Conservation (phyloP, 345 rosid genomes). For the Eucalyptus erythrocorys region DNA sequence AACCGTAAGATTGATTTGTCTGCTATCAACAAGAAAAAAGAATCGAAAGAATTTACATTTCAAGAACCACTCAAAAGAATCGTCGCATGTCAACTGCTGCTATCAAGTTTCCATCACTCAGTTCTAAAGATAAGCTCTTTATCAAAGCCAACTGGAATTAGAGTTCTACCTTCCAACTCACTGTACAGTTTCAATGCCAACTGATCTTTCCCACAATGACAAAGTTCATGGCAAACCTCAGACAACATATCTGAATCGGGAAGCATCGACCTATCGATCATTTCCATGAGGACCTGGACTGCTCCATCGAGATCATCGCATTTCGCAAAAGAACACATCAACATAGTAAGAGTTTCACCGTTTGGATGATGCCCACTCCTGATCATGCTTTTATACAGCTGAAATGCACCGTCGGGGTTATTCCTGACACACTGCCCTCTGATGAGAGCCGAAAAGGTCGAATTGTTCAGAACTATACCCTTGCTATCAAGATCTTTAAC, state of each 20-base stretch:
- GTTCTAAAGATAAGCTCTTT: background rate
- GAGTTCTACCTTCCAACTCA: conserved; percentile 24
- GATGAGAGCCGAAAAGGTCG: conserved; percentile 74
- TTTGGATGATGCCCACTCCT: conserved; percentile 59
- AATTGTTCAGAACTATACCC: conserved; percentile 58
- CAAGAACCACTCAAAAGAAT: background rate
- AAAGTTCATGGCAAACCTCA: conserved; percentile 35
- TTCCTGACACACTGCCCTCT: conserved; percentile 63
- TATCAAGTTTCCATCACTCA: background rate
- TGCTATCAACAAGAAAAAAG: background rate
- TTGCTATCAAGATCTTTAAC: conserved; percentile 65
- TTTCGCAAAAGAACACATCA: conserved; percentile 39
- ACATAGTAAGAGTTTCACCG: conserved; percentile 25
- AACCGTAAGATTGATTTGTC: background rate
- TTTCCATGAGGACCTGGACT: conserved; percentile 38
- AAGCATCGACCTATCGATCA: conserved; percentile 35
- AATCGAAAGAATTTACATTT: background rate
- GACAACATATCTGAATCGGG: conserved; percentile 24
- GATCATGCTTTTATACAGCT: conserved; percentile 62
- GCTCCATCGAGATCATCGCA: conserved; percentile 67
- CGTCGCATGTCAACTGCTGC: background rate
- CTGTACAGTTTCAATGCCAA: conserved; percentile 22
- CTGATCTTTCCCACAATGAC: conserved; percentile 34
- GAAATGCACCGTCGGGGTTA: conserved; percentile 56
- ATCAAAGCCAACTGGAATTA: conserved; percentile 19